Evolutionary conservation across 257 asterid species (phyloP), one percentile per base, ranked within the genome.

Genomic region (Solanum corneliomulleri): DNA sequence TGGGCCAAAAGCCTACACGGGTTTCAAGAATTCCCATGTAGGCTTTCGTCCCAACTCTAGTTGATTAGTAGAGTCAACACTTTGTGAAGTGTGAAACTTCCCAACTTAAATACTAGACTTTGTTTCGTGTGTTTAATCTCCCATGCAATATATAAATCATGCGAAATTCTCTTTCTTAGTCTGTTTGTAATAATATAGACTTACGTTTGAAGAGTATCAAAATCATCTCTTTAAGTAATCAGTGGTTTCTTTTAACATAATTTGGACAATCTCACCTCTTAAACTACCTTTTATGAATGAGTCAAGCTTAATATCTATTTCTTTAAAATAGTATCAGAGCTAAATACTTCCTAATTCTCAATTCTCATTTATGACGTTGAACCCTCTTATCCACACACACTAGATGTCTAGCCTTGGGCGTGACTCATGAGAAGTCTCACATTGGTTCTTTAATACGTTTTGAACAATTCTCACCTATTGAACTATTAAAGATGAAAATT

Each of bases 231-330:
- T 68, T 68, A 29, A 68, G 39, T 39, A 37, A 12, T 13, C 5
- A 27, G 0, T 27, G 3, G 6, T 68, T 11, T 68, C 1, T 68
- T 68, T 14, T 29, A 68, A 68, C 4, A 13, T 14, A 2, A 11
- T 7, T 29, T 25, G 18, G 1, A 25, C 18, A 25, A 11, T 64
- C 11, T 2, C 7, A 10, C 21, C 20, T 27, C 20, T 27, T 13
- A 15, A 29, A 29, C 5, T 13, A n/a, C 0, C 2, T 68, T 68
- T 68, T 27, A 6, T 0, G 12, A 14, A 1, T 68, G 20, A 66
- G 35, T 13, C 5, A 66, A 27, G 1, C 11, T 12, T 15, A 66
- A 66, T 0, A 66, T 13, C 18, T 13, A 13, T 66, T 66, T 13
- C 10, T 12, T 66, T 25, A 64, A 25, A 18, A 25, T n/a, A 2